Evolutionary conservation across 768 basidiomycete species (phyloP), one percentile per base, ranked within the genome.

Genomic region (Hemileccinum impolitum): DNA sequence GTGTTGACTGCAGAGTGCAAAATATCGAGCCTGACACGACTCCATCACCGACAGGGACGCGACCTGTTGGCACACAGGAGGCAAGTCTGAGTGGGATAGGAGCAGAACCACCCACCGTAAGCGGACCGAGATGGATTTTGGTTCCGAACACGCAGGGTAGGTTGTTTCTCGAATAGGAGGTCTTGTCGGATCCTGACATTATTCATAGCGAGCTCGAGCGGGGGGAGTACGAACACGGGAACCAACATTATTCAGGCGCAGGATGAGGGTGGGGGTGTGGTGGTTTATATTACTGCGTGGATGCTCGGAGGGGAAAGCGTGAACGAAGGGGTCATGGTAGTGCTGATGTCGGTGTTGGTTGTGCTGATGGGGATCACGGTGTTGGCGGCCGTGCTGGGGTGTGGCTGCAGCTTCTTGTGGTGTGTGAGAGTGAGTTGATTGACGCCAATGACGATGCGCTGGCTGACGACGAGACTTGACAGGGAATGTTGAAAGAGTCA

Each of bases 291-390:
- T 10, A 51, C 49, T 21, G 23, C 26, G 43, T 47, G 47, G 48
- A 28, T 31, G 1, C 28, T 43, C 8, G 44, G 47, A 37, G 23
- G 42, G 31, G 52, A 36, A 36, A 28, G 34, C 51, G 86, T 85
- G 71, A 90, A 88, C 17, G 77, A 76, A 28, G 87, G 67, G 51
- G 79, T 77, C 25, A 82, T 75, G 38, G 87, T 62, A 91, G 89
- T 94, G 40, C 14, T 23, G 23, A 23, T 23, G 23, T 6, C 6
- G 23, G 23, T 23, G 23, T 23, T 68, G 5, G 69, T 67, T 34
- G 75, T 70, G 4, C 79, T 78, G 41, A 92, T 60, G 57, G 84
- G 79, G 32, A 90, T 85, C 23, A 23, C 23, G 34, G 92, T 70
- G 66, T 93, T 93, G 6, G 87, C 81, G 4, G 69, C 61, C 57